phyloP scores from a whole-genome alignment of 2,329 filamentous ascomycete genomes.

The Beauveria caledonica region DNA sequence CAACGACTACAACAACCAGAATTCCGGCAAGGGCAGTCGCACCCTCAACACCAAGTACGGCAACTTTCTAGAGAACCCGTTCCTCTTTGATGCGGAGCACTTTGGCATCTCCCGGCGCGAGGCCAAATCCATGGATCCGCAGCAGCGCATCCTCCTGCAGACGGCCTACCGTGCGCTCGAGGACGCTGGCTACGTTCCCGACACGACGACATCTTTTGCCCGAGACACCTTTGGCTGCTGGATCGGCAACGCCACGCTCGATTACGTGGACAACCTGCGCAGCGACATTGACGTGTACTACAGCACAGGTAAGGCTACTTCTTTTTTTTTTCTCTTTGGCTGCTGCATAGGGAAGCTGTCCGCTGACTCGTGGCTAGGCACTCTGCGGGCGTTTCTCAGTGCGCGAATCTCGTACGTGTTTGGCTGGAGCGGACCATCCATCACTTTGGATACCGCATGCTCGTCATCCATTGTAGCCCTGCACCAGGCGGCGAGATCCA shows the following conservation, averaged over 20 bases:
- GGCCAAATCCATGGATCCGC: conserved; percentile 10
- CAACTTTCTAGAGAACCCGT: not conserved
- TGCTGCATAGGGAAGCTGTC: not conserved
- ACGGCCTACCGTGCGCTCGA: conserved; percentile 14
- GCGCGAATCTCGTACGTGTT: conserved; percentile 28
- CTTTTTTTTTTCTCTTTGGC: no score
- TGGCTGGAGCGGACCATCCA: conserved; percentile 27
- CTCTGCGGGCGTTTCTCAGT: conserved; percentile 23
- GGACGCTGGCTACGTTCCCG: not conserved
- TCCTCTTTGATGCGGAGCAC: not conserved
- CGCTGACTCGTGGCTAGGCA: conserved; percentile 26
- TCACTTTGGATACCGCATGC: conserved; percentile 30
- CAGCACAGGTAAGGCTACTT: conserved; percentile 16
- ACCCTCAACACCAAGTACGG: not conserved
- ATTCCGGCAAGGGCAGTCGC: not conserved
- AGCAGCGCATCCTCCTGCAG: conserved; percentile 14
- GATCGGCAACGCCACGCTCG: conserved; percentile 17
- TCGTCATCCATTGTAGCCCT: conserved; percentile 28
- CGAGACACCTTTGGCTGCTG: conserved; percentile 19
- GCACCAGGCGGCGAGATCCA: conserved; percentile 22
- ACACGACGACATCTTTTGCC: not conserved
- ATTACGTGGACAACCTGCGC: conserved; percentile 19
- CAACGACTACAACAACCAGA: not conserved
- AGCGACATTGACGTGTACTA: not conserved
- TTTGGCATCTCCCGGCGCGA: not conserved